Percentiles rank a stretch among this genome's conserved stretches.
Evolutionary conservation across 768 basidiomycete species (phyloP).

Genomic region (Podaxis carcinomalis): DNA sequence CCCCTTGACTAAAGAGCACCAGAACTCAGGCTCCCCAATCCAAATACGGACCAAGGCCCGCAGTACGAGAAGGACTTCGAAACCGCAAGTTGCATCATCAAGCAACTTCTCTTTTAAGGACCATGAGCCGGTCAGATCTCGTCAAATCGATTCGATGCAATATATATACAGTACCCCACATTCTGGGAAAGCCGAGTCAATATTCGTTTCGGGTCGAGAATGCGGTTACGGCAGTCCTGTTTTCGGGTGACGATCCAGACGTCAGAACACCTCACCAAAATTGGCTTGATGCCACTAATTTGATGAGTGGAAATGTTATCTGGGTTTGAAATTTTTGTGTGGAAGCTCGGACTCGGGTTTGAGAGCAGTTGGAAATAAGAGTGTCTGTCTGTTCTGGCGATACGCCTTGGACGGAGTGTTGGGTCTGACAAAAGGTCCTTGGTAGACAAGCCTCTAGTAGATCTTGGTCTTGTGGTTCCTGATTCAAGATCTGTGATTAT

Average conservation of each 20-base stretch:
- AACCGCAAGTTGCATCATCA: neutral
- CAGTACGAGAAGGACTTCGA: conserved; percentile 2
- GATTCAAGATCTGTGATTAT: neutral
- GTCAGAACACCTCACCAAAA: neutral
- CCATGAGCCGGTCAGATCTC: neutral
- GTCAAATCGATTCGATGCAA: neutral
- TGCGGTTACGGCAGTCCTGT: neutral
- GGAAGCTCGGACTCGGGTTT: neutral
- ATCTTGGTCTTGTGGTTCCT: neutral
- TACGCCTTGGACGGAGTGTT: neutral
- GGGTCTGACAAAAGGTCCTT: neutral
- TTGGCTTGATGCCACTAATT: neutral
- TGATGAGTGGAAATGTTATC: neutral
- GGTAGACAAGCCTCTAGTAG: neutral
- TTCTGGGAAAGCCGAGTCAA: neutral
- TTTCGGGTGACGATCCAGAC: neutral
- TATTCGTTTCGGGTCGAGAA: neutral
- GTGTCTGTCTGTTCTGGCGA: neutral
- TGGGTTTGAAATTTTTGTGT: neutral
- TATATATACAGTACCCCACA: neutral
- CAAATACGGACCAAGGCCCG: conserved; percentile 2
- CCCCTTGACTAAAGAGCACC: neutral
- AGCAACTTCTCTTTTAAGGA: neutral
- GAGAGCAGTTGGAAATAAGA: neutral
- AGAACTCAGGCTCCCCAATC: conserved; percentile 4